Base-by-base conservation (phyloP, 805 yeast species). In the Spathaspora boniae region DNA sequence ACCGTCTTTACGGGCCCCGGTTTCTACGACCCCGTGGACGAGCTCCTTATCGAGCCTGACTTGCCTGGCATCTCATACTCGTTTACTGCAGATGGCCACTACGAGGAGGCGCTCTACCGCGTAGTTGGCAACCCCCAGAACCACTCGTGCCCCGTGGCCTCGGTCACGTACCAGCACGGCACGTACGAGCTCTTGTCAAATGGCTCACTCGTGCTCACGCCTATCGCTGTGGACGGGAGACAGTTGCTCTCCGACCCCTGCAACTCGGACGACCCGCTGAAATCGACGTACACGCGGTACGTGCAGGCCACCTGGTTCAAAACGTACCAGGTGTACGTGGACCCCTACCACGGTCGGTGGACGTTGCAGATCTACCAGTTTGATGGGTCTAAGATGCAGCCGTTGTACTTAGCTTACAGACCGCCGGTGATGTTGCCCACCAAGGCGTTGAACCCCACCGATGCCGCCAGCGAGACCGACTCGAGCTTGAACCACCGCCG, bases 401-500 rank as follows among this genome's bases (percentile, higher is more conserved):
- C 98, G 0, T 60, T 93, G 51, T 93, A 87, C 60, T 72, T 93
- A 58, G 96, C 94, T 2, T 93, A 89, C 67, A 75, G 76, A 50
- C 98, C 98, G 5, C 94, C 98, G 7, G 72, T 84, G 76, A 93
- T 93, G 98, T 76, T 93, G 41, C 98, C 98, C 16, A 93, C 98
- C 1, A 62, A 57, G 35, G 89, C 97, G 0, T 65, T 93, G 70
- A 91, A 89, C 60, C 98, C 98, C 16, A 85, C 95, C 2, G 66
- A 68, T 29, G 41, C 45, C 20, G 62, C 67, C 2, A 53, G 69
- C 5, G 60, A 65, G 25, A 57, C 72, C 8, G 48, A 50, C 26
- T 28, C 58, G 6, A 45, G 56, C 34, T 64, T 48, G 46, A 26
- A 28, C 15, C 25, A 21, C n/a, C 16, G n/a, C 14, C 57, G 50